Conservation (phyloP, 176 grass and related monocot species). For the Avena atlantica region DNA sequence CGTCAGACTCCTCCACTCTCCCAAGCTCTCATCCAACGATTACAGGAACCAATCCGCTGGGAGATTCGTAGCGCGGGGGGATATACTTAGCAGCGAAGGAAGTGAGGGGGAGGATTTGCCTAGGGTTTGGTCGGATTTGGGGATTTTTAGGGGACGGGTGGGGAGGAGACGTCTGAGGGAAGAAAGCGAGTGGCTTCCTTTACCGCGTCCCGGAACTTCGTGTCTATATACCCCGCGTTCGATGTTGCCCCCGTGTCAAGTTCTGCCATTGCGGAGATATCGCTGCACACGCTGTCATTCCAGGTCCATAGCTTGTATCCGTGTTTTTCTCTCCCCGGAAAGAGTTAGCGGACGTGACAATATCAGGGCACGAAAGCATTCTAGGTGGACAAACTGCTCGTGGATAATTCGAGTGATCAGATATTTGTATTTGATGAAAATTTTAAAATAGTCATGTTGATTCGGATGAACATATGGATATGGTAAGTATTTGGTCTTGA, state of each 20-base stretch:
- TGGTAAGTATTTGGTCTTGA: no score
- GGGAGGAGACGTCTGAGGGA: slow-evolving; percentile 45
- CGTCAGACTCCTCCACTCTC: slow-evolving; percentile 43
- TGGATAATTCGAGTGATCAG: no score
- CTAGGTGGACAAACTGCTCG: no score
- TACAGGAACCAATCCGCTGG: neutral
- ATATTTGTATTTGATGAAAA: no score
- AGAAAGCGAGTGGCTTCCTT: slow-evolving; percentile 57
- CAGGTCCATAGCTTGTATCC: no score
- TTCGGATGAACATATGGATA: no score
- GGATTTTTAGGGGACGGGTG: slow-evolving; percentile 11
- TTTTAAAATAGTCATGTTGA: no score
- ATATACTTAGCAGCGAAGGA: slow-evolving; percentile 59
- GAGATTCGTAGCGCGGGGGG: neutral
- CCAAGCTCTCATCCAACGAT: neutral
- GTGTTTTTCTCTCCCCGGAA: no score
- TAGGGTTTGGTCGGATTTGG: slow-evolving; percentile 54
- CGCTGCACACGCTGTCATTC: neutral
- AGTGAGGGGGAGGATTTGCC: neutral
- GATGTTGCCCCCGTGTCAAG: neutral
- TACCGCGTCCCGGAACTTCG: slow-evolving; percentile 45
- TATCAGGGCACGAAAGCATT: no score
- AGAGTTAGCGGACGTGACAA: no score
- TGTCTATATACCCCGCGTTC: slow-evolving; percentile 46
- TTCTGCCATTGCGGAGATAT: slow-evolving; percentile 4